Base-by-base conservation (phyloP, 2,329 filamentous ascomycete genomes). In the Xylariaceae sp. region DNA sequence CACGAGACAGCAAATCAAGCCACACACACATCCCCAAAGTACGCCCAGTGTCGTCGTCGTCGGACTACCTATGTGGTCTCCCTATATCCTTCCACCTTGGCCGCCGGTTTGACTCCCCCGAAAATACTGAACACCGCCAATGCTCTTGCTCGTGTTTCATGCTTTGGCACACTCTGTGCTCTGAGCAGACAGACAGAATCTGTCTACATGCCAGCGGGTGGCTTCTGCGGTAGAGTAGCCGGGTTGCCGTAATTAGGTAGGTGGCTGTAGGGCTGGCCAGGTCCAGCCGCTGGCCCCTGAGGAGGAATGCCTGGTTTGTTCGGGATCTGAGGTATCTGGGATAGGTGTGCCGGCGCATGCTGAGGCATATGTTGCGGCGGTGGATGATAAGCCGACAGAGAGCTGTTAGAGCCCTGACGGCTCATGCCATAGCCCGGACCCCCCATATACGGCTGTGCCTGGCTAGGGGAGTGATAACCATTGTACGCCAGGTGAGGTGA, bases 211-310 rank as follows among this genome's bases (percentile, higher is more conserved):
- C 63, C 65, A 38, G 65, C 64, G 21, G 68, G 59, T 38, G 73
- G 73, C 57, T 77, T 77, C 51, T 77, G 73, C 39, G 73, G 73
- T 51, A 77, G 53, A 19, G 70, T 70, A 19, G 73, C 71, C 37
- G 72, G 72, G 53, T 77, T 77, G 43, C 73, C 73, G 45, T 76
- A 77, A 37, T 62, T 66, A 27, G 70, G 71, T 42, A 77, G 56
- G 46, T 74, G 70, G 39, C 63, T 67, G 46, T 67, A 76, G 5
- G 64, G 52, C 46, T 69, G 70, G 19, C 45, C 40, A 9, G 45
- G 45, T 19, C 45, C 52, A 32, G 40, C 45, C 31, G 35, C 41
- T 29, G 60, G 59, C 27, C 59, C 62, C 35, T 64, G 63, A 15
- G 40, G 33, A 13, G 63, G 58, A 18, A 63, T 59, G 25, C 55